These are phyloP conservation scores for Inga laurina DNA, from an alignment of 306 rosid genomes.

Conservation along the genomic window DNA sequence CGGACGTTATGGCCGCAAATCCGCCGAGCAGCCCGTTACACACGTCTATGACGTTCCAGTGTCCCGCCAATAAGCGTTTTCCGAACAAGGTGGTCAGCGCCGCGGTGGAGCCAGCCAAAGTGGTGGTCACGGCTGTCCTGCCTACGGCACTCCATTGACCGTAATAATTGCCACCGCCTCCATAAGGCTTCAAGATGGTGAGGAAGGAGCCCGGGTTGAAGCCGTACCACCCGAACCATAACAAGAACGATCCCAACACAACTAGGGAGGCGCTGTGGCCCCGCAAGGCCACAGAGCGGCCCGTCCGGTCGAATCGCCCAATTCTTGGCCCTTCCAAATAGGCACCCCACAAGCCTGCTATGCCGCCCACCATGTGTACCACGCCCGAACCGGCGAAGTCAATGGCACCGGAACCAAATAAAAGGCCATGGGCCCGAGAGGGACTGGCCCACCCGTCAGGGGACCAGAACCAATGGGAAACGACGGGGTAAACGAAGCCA, in stretches of 20 bases:
- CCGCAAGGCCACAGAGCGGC: conserved; percentile 59
- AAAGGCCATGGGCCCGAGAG: neutral
- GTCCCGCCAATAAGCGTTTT: conserved; percentile 65
- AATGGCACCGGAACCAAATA: conserved; percentile 60
- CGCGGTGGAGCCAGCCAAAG: conserved; percentile 73
- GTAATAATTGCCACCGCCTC: conserved; percentile 31
- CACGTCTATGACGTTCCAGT: conserved; percentile 81
- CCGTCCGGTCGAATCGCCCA: conserved; percentile 65
- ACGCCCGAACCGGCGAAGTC: conserved; percentile 80
- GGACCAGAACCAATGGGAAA: conserved; percentile 89
- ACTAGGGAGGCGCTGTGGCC: conserved; percentile 78
- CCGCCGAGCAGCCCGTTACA: conserved; percentile 82
- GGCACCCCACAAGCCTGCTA: conserved; percentile 84
- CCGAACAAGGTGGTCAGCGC: conserved; percentile 70
- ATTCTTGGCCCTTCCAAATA: conserved; percentile 79
- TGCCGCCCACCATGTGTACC: conserved; percentile 84
- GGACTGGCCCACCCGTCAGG: conserved; percentile 76
- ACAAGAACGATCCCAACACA: conserved; percentile 66
- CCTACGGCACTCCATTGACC: conserved; percentile 92
- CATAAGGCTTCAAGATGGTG: conserved; percentile 50
- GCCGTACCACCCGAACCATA: conserved; percentile 94
- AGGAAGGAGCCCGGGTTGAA: conserved; percentile 82
- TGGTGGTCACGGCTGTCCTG: conserved; percentile 80
- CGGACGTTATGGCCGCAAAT: conserved; percentile 75
- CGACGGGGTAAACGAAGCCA: conserved; percentile 72